A percentile compares a stretch with the other conserved stretches of the same genome.
Evolutionary conservation across 2,329 filamentous ascomycete species (phyloP).

Genomic region (Phialophora macrospora): DNA sequence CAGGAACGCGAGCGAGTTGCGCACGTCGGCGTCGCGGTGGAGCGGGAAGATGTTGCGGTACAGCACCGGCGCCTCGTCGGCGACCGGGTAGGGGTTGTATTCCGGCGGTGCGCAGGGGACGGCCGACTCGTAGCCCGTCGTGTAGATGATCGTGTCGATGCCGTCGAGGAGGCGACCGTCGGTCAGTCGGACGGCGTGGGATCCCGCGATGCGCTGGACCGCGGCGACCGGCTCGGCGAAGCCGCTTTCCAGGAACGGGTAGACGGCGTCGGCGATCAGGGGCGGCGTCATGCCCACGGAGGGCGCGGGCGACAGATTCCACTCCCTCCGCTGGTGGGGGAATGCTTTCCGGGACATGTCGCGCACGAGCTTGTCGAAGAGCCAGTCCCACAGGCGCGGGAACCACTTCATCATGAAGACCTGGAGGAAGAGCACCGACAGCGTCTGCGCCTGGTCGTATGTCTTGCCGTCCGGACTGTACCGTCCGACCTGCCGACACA

Average conservation of each 20-base stretch:
- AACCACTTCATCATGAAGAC: conserved; percentile 15
- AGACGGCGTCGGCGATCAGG: conserved; percentile 40
- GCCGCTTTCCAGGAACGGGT: conserved; percentile 31
- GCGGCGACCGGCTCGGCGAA: conserved; percentile 24
- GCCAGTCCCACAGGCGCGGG: conserved; percentile 20
- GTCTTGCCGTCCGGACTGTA: conserved; percentile 19
- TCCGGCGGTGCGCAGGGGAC: conserved; percentile 41
- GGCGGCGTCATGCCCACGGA: conserved; percentile 9
- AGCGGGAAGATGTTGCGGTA: conserved; percentile 55
- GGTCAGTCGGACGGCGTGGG: conserved; percentile 18
- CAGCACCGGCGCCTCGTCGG: conserved; percentile 43
- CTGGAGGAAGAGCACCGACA: conserved; percentile 24
- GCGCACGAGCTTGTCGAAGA: conserved; percentile 11
- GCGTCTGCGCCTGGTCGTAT: conserved; percentile 19
- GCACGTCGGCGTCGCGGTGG: conserved; percentile 42
- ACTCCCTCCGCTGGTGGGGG: conserved; percentile 16
- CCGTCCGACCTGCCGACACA: conserved; percentile 7
- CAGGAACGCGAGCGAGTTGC: conserved; percentile 53
- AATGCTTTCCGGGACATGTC: conserved; percentile 16
- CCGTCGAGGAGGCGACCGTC: conserved; percentile 28
- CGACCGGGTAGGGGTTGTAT: conserved; percentile 34
- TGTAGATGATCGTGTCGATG: conserved; percentile 46
- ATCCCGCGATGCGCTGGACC: conserved; percentile 17
- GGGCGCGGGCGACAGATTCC: conserved; percentile 18
- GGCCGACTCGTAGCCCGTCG: conserved; percentile 45